Percentiles rank a stretch among this genome's conserved stretches.
phyloP scores from a whole-genome alignment of 805 yeast genomes.

The Wickerhamomyces pijperi region DNA sequence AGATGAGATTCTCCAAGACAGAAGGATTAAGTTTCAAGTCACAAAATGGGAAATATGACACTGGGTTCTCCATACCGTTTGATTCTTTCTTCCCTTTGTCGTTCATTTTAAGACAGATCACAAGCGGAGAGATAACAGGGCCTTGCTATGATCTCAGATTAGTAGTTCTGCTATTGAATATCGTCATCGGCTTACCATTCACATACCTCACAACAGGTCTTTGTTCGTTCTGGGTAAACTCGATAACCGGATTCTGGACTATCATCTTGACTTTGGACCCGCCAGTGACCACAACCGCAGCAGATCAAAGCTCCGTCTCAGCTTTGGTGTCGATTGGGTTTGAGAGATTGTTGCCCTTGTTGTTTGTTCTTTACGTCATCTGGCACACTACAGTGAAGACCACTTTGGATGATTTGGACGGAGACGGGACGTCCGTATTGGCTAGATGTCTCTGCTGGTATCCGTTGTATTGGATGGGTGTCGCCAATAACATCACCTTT shows the following conservation, averaged over 20 bases:
- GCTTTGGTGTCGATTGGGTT: conserved; percentile 59
- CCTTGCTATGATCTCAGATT: conserved; percentile 67
- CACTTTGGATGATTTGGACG: conserved; percentile 26
- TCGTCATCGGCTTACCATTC: conserved; percentile 52
- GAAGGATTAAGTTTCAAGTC: conserved; percentile 37
- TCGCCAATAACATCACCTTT: conserved; percentile 77
- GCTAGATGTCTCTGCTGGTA: conserved; percentile 45
- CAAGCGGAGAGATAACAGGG: conserved; percentile 19
- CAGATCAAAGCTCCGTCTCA: conserved; percentile 41
- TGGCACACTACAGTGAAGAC: conserved; percentile 47
- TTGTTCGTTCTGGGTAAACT: conserved; percentile 50
- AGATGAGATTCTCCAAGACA: conserved; percentile 29
- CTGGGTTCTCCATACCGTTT: conserved; percentile 41
- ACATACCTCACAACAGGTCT: conserved; percentile 36
- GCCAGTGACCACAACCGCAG: conserved; percentile 49
- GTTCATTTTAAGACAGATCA: conserved; percentile 42
- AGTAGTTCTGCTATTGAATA: conserved; percentile 42
- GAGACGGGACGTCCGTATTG: conserved; percentile 27
- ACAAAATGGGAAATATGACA: conserved; percentile 37
- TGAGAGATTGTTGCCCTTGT: conserved; percentile 63
- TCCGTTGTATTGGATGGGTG: conserved; percentile 74
- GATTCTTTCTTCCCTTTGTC: conserved; percentile 69
- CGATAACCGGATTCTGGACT: conserved; percentile 75
- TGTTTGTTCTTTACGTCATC: conserved; percentile 58
- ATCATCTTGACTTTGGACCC: conserved; percentile 69